Percentiles rank a stretch among this genome's conserved stretches.
These are phyloP conservation scores for Lathyrus sativus DNA, from an alignment of 306 rosid species.

Conservation along the genomic window DNA sequence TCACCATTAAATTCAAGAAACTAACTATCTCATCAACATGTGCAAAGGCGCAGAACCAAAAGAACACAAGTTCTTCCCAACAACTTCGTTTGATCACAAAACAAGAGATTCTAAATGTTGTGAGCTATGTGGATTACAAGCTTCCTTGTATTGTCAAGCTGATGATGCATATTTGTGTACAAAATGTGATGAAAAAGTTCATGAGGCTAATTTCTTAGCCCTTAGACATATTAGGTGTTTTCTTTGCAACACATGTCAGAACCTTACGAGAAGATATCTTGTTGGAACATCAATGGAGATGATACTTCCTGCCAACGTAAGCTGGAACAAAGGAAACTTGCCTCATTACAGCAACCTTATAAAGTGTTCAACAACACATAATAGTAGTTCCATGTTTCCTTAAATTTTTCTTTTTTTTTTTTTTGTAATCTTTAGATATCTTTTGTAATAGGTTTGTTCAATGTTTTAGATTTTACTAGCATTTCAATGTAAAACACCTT, in stretches of 20 bases:
- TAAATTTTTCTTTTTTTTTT: slow-evolving; percentile 29
- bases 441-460: neutral
- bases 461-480: neutral
- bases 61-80: slow-evolving; percentile 2
- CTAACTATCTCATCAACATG: slow-evolving; percentile 43
- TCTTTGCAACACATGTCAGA: slow-evolving; percentile 70
- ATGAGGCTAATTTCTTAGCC: slow-evolving; percentile 75
- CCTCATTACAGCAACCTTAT: slow-evolving; percentile 34
- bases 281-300: slow-evolving; percentile 57
- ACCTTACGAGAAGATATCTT: slow-evolving; percentile 60
- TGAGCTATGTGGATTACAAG: slow-evolving; percentile 65
- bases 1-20: slow-evolving; percentile 28
- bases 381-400: slow-evolving; percentile 41
- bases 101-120: slow-evolving; percentile 42
- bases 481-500: neutral
- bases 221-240: slow-evolving; percentile 70
- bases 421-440: slow-evolving; percentile 2
- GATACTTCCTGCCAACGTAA: slow-evolving; percentile 54
- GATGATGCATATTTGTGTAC: slow-evolving; percentile 75
- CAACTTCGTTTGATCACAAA: neutral
- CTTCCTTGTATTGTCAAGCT: slow-evolving; percentile 75
- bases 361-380: slow-evolving; percentile 39
- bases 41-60: slow-evolving; percentile 59
- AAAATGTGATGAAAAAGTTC: slow-evolving; percentile 74
- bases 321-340: slow-evolving; percentile 31